Base-by-base conservation (phyloP, 2,329 filamentous ascomycete species). In the Bipolaris bicolor region DNA sequence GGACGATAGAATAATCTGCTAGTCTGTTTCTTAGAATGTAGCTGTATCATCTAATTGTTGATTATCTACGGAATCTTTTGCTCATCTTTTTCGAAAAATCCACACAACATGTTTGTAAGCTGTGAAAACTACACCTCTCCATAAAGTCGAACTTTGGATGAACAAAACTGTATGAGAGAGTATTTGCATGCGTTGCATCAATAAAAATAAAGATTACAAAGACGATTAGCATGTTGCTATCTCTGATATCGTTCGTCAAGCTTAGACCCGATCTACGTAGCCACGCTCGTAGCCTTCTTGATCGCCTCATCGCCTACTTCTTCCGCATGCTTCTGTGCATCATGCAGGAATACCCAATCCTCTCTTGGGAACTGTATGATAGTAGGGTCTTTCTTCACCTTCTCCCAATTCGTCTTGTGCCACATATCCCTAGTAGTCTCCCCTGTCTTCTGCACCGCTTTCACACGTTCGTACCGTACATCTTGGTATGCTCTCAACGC, bases 371-470 rank as follows among this genome's bases (percentile, higher is more conserved):
- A 67, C 56, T 70, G 64, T 5, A 74, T 72, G 22, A 56, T 57
- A 18, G 68, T 64, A 0, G 72, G 72, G 34, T 74, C 63, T 49
- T 58, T 55, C 64, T 71, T 73, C 1, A 73, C 71, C 60, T 72
- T 67, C 24, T 70, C 68, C 71, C 72, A 75, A 36, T 75, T 68
- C 2, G 71, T 72, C 31, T 74, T 72, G 36, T 75, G 72, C 70
- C 69, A 74, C 68, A 69, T 69, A 55, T 75, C 71, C 3, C 72
- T 61, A 40, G 70, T 74, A 18, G 67, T 72, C 59, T 73, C 69
- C 1, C 72, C 72, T 6, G 71, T 72, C 57, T 74, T 74, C 63
- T 75, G 72, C 50, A 72, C 72, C 16, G 69, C 72, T 45, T 66
- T 63, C 11, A 72, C 70, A 3, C 72, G 59, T n/a, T 74, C 71